Evolutionary conservation across 139 green algal species (phyloP), one percentile per base, ranked within the genome.

Genomic region (Chlorella sp.): DNA sequence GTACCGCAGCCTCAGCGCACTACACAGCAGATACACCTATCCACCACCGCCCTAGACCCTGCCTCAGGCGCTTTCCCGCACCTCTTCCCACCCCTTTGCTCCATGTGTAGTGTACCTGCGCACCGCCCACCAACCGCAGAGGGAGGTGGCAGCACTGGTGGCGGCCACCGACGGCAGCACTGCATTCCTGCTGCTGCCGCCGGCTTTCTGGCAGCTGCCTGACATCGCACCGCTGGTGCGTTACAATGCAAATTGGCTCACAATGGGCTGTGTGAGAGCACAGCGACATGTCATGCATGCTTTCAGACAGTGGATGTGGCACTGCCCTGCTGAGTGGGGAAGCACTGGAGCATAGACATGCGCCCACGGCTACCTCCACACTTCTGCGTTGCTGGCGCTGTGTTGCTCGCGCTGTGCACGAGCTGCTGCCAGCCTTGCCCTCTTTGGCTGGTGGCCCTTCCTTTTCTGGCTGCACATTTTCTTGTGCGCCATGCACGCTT

Each of bases 41-140:
- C n/a, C n/a, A n/a, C n/a, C n/a, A n/a, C n/a, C n/a, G n/a, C 69
- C 22, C 14, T 77, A 77, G 69, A 18, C 14, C 19, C 69, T 34
- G 69, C 24, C 69, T 36, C 24, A n/a, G n/a, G n/a, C n/a, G n/a
- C 69, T n/a, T 42, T 75, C 66, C 21, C 66, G 18, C 18, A 18
- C 71, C 5, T 78, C 22, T 30, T n/a, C 75, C 28, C 14, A 53
- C 5, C 75, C 75, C 34, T 30, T 28, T 34, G 37, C 36, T 16
- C 37, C 24, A 18, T n/a, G 37, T 80, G 57, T 57, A 42, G 88
- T 95, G 3, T 90, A 93, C 89, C 77, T 95, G 36, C 86, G 93
- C 2, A 36, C 66, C 22, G 87, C 53, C 0, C 36, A 57, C 2
- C 37, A 39, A 0, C 66, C 39, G 11, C n/a, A 39, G 66, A 39